These are phyloP conservation scores for Wickerhamiella bombiphila DNA, from an alignment of 805 yeast species.

Conservation along the genomic window DNA sequence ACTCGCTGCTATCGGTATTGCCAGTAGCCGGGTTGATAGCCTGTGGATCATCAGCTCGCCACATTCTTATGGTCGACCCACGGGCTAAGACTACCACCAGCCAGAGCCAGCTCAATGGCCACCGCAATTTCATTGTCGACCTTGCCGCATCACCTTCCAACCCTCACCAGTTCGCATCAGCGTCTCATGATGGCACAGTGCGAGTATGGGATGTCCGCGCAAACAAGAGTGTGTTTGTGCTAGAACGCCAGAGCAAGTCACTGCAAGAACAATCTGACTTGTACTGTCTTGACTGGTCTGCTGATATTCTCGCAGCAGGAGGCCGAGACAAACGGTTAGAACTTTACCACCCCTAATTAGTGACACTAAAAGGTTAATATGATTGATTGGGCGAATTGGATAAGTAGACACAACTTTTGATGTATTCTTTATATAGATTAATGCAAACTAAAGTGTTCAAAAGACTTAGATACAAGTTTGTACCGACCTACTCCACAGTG, in stretches of 20 bases:
- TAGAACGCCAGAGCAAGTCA: constrained; percentile 47
- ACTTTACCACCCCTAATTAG: constrained; percentile 43
- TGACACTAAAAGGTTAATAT: neutral
- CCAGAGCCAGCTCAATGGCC: constrained; percentile 68
- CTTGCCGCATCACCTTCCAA: constrained; percentile 62
- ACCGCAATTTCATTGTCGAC: constrained; percentile 76
- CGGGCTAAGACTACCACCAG: constrained; percentile 48
- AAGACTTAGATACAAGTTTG: neutral
- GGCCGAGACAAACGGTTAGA: constrained; percentile 91
- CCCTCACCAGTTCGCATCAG: constrained; percentile 72
- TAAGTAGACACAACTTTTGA: no score
- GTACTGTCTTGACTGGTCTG: constrained; percentile 68
- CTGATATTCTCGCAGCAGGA: constrained; percentile 74
- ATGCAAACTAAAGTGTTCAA: neutral
- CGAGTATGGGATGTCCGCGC: constrained; percentile 94
- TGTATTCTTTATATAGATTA: neutral
- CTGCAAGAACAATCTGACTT: constrained; percentile 46
- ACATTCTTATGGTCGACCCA: constrained; percentile 87
- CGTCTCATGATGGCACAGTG: constrained; percentile 92
- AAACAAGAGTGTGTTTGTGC: constrained; percentile 63
- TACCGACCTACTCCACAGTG: constrained; percentile 74
- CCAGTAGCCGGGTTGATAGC: constrained; percentile 58
- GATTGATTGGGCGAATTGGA: neutral
- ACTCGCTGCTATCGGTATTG: constrained; percentile 61
- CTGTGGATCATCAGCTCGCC: constrained; percentile 97